A percentile compares a stretch with the other conserved stretches of the same genome.
phyloP scores from a whole-genome alignment of 768 basidiomycete genomes.

The Saitozyma podzolica region DNA sequence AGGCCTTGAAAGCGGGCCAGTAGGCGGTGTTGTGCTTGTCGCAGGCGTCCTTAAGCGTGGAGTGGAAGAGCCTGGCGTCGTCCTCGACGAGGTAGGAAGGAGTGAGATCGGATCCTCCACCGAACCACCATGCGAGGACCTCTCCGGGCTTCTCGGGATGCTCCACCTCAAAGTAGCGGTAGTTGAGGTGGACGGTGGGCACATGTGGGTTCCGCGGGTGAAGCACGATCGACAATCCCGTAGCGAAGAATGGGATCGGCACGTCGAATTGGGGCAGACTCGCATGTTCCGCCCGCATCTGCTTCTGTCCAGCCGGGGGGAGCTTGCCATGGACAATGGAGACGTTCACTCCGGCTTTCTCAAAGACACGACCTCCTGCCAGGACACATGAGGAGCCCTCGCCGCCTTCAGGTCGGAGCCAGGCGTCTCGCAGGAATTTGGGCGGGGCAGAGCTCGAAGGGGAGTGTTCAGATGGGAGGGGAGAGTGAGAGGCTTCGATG shows the following conservation, averaged over 20 bases:
- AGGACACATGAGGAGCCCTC: conserved; percentile 82
- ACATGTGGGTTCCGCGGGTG: conserved; percentile 92
- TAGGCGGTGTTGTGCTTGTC: conserved; percentile 68
- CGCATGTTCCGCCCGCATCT: conserved; percentile 92
- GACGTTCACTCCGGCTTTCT: conserved; percentile 96
- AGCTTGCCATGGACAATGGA: conserved; percentile 85
- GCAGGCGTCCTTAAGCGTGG: conserved; percentile 71
- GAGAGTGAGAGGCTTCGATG: conserved; percentile 69
- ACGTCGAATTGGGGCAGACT: conserved; percentile 47
- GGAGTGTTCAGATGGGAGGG: conserved; percentile 26
- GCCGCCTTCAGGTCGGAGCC: conserved; percentile 65
- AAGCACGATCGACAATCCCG: conserved; percentile 86
- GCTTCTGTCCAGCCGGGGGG: conserved; percentile 82
- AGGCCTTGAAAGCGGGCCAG: conserved; percentile 80
- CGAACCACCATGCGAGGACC: conserved; percentile 92
- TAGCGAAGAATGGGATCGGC: conserved; percentile 87
- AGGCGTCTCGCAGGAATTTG: conserved; percentile 74
- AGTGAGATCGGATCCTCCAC: conserved; percentile 91
- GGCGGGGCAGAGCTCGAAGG: conserved; percentile 22
- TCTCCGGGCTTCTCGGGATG: conserved; percentile 45
- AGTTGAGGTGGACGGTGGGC: conserved; percentile 93
- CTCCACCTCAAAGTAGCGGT: conserved; percentile 93
- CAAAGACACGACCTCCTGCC: conserved; percentile 63
- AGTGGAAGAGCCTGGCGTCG: conserved; percentile 85
- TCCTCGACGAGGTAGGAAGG: conserved; percentile 87